Percentiles rank a stretch among this genome's conserved stretches.
Evolutionary conservation across 306 rosid genomes (phyloP).

Genomic region (Trifolium repens): DNA sequence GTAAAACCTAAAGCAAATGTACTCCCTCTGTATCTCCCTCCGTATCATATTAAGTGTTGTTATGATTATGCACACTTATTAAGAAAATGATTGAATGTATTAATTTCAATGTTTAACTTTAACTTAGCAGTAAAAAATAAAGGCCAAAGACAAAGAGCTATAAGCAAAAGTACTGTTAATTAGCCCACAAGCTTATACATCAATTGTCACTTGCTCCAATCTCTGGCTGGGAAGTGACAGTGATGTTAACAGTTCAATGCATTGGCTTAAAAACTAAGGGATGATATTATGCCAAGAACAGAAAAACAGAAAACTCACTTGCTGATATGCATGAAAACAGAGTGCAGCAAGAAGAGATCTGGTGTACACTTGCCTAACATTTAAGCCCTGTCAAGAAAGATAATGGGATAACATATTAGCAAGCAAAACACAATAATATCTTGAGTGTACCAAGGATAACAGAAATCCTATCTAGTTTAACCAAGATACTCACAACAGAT

Average conservation of each 20-base stretch:
- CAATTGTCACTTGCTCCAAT: no score
- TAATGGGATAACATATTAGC: conserved; percentile 23
- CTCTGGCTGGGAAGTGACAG: no score
- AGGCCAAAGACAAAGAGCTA: neutral
- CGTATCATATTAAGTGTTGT: no score
- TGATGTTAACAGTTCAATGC: neutral
- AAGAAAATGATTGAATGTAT: neutral
- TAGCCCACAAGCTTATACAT: neutral
- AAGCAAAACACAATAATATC: conserved; percentile 5
- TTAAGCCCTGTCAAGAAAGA: conserved; percentile 71
- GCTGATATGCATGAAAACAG: conserved; percentile 98
- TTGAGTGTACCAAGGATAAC: conserved; percentile 19
- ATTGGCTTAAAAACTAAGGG: conserved; percentile 14
- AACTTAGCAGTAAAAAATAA: neutral
- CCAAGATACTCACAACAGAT: conserved; percentile 74
- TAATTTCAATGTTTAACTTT: neutral
- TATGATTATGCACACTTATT: neutral
- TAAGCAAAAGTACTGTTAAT: neutral
- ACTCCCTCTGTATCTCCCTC: neutral
- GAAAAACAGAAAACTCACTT: conserved; percentile 59
- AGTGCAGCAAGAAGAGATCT: conserved; percentile 96
- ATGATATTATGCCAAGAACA: conserved; percentile 21
- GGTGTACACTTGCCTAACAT: conserved; percentile 65
- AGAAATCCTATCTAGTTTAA: conserved; percentile 27
- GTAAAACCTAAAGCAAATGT: neutral